Evolutionary conservation across 2,329 filamentous ascomycete species (phyloP).

Genomic region (Aspergillus sp.): DNA sequence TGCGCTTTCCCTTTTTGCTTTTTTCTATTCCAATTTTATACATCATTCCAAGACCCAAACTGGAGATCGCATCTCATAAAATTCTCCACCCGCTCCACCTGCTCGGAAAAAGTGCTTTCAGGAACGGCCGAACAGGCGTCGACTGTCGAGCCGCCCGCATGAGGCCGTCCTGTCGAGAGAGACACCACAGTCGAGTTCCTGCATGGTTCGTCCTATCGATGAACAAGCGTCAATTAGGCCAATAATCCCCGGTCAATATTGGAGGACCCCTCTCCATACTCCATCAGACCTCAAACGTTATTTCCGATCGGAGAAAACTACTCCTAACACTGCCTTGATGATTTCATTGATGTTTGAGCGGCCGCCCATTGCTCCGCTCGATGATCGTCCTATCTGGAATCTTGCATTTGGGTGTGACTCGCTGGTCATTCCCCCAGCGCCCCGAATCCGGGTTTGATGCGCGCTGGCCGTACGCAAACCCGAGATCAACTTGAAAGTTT

Average conservation of each 20-base stretch:
- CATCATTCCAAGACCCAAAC: slow-evolving; percentile 21
- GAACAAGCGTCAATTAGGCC: not conserved
- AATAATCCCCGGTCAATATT: not conserved
- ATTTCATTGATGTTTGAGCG: not conserved
- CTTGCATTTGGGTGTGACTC: slow-evolving; percentile 8
- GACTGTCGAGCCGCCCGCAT: not conserved
- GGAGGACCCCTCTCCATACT: not conserved
- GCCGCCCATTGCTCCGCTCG: not conserved
- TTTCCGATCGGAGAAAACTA: slow-evolving; percentile 9
- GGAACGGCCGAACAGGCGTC: not conserved
- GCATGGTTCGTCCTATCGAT: not conserved
- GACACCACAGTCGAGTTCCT: not conserved
- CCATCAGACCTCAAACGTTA: not conserved
- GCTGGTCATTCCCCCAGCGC: not conserved
- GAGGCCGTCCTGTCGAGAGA: not conserved
- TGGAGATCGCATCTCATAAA: slow-evolving; percentile 34
- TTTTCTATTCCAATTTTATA: slow-evolving; percentile 14
- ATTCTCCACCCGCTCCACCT: slow-evolving; percentile 30
- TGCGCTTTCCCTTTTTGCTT: slow-evolving; percentile 11
- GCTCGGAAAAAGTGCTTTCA: slow-evolving; percentile 33
- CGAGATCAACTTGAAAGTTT: slow-evolving; percentile 4
- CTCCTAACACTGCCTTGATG: not conserved
- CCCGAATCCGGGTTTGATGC: not conserved
- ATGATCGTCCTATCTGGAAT: slow-evolving; percentile 10
- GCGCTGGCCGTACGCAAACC: slow-evolving; percentile 2